A percentile compares a stretch with the other conserved stretches of the same genome.
Evolutionary conservation across 2,329 filamentous ascomycete genomes (phyloP).

Genomic region (Colletotrichum aenigma): DNA sequence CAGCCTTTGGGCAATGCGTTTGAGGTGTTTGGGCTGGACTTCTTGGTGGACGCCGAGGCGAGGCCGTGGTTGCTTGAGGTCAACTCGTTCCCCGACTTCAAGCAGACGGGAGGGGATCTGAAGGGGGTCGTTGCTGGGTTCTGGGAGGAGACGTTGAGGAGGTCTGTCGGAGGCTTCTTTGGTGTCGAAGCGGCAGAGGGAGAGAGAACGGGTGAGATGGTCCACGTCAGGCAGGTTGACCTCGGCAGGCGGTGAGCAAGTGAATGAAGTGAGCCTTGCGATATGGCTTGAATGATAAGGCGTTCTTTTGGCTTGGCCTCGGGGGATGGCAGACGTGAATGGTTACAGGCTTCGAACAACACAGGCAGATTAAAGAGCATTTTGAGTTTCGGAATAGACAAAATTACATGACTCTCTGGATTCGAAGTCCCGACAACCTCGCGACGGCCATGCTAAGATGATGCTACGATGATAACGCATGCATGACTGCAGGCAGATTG

Average conservation of each 20-base stretch:
- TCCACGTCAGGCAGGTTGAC: conserved; percentile 57
- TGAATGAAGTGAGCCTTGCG: conserved; percentile 21
- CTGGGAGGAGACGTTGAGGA: conserved; percentile 74
- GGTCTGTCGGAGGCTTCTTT: conserved; percentile 74
- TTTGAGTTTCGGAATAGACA: background rate
- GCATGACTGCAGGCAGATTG: background rate
- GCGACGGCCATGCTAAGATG: background rate
- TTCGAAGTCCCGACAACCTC: background rate
- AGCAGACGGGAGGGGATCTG: conserved; percentile 82
- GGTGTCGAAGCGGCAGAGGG: conserved; percentile 25
- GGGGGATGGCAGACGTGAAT: background rate
- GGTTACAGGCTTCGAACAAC: background rate
- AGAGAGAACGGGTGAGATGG: conserved; percentile 43
- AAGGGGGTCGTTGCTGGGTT: conserved; percentile 75
- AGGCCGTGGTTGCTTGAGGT: conserved; percentile 83
- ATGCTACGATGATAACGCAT: background rate
- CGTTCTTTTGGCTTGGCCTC: background rate
- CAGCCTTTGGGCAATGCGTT: conserved; percentile 88
- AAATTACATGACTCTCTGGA: background rate
- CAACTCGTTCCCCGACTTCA: conserved; percentile 96
- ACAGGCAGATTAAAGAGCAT: background rate
- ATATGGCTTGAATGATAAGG: background rate
- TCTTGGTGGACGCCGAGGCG: conserved; percentile 73
- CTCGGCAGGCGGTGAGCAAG: conserved; percentile 48
- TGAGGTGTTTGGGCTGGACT: conserved; percentile 92